phyloP scores from a whole-genome alignment of 768 basidiomycete genomes.

The Suillus sp. region DNA sequence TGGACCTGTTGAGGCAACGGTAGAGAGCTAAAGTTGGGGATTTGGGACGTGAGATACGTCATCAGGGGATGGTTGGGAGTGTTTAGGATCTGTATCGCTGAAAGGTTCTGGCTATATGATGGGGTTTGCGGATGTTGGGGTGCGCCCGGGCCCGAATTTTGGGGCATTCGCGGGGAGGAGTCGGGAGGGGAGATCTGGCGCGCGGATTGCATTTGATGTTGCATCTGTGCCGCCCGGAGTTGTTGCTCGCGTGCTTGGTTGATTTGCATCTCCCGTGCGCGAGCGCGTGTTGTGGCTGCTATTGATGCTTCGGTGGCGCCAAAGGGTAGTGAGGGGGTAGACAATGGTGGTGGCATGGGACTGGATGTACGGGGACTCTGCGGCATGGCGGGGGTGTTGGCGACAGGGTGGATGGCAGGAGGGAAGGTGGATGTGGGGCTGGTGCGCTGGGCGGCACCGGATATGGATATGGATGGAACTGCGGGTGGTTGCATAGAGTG shows the following conservation, averaged over 20 bases:
- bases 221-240: slow-evolving; percentile 35
- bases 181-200: slow-evolving; percentile 49
- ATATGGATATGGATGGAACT: slow-evolving; percentile 33
- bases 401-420: slow-evolving; percentile 23
- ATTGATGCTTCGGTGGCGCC: slow-evolving; percentile 38
- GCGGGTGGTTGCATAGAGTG: slow-evolving; percentile 46
- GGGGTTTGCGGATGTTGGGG: slow-evolving; percentile 21
- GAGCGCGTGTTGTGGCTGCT: slow-evolving; percentile 34
- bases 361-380: slow-evolving; percentile 38
- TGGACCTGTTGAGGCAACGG: slow-evolving; percentile 60
- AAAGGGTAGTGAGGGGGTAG: slow-evolving; percentile 34
- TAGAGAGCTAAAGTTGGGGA: slow-evolving; percentile 56
- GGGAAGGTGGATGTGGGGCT: slow-evolving; percentile 26
- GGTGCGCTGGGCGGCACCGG: slow-evolving; percentile 18
- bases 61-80: slow-evolving; percentile 58
- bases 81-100: slow-evolving; percentile 52
- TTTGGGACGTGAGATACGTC: slow-evolving; percentile 50
- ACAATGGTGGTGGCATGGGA: slow-evolving; percentile 33
- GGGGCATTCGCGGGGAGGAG: slow-evolving; percentile 24
- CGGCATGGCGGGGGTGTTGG: slow-evolving; percentile 20
- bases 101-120: slow-evolving; percentile 32
- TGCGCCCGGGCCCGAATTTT: slow-evolving; percentile 18
- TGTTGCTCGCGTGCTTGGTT: slow-evolving; percentile 39
- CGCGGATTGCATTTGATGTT: slow-evolving; percentile 34
- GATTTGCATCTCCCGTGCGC: slow-evolving; percentile 38